Base-by-base conservation (phyloP, 2,329 filamentous ascomycete species). In the Aspergillus costaricaensis region DNA sequence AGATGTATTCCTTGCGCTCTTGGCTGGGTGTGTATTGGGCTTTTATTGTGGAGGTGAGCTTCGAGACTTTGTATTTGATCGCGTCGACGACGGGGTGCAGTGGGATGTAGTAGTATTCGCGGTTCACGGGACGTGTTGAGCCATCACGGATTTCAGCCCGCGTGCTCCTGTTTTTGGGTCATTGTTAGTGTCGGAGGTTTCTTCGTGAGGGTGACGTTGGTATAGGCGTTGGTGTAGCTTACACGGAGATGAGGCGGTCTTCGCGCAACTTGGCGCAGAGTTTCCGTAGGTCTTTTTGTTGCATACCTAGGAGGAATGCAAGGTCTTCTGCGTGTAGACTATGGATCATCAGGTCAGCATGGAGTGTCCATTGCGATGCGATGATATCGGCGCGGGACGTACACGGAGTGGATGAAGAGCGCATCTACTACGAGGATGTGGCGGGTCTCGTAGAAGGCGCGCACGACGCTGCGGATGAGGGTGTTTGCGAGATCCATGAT, bases 21-120 rank as follows among this genome's bases (percentile, higher is more conserved):
- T 86, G 86, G 9, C 89, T 89, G 0, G 91, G 89, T 17, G 91
- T 88, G 15, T 91, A 91, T 60, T 91, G 88, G 15, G 89, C 88
- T 77, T 97, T 93, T 61, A 98, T 92, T 57, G 90, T 88, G 74
- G 94, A 93, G 67, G 93, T 92, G 68, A 98, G 87, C 59, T 89
- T 89, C 73, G 94, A 93, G 55, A 96, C 88, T 64, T 91, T 89
- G 85, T 91, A 99, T 77, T 99, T 99, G 79, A 96, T 96, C 52
- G 91, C 92, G 78, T 99, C 95, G 71, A 99, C 92, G 38, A 94
- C 92, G 60, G 91, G 90, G 61, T 95, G 91, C 72, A 96, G 96
- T 74, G 97, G 93, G 74, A 99, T 94, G 78, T 91, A 99, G 80
- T 96, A 99, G 83, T 96, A 99, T 64, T 94, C 96, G 70, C 91